Base-by-base conservation (phyloP, 2,329 filamentous ascomycete species). In the Myriosclerotinia scirpicola region DNA sequence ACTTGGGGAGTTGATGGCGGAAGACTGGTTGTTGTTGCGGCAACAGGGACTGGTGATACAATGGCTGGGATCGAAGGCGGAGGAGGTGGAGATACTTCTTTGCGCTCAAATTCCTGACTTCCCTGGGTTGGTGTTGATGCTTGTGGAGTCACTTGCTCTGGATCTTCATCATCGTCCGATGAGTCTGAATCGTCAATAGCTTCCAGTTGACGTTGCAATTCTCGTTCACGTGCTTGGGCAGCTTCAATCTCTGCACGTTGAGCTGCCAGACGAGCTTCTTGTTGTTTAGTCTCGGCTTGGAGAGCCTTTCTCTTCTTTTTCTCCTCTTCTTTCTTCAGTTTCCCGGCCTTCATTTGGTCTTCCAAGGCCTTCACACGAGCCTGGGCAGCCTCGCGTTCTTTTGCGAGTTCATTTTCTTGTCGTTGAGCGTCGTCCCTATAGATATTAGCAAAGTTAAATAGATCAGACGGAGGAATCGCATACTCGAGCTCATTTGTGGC, bases 271-370 rank as follows among this genome's bases (percentile, higher is more conserved):
- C 90, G 90, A 64, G 88, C 83, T 77, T 98, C 94, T 76, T 96
- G 93, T 73, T 97, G 92, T 78, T 92, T 94, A 9, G 93, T 87
- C 72, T 95, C 92, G 60, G 90, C 90, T 75, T 91, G 83, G 12
- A 93, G 93, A 30, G 92, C 94, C 80, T 97, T 93, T 82, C 93
- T 95, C 73, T 86, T 90, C 70, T 89, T 91, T 82, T 96, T 97
- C 80, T 97, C 95, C 78, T 99, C 95, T 72, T 96, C 91, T 79
- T 97, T 98, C 83, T 92, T 94, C 63, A 98, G 81, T 81, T 98
- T 99, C 74, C 93, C 92, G 76, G 93, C 91, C 70, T 89, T 89
- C 63, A 98, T 93, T 78, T 97, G 93, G 77, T 98, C 93, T 78
- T 99, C 93, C 11, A 99, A 85, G 20, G 92, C 93, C 76, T 88